Base-by-base conservation (phyloP, 2,329 filamentous ascomycete genomes). In the Fusarium kyushuense region DNA sequence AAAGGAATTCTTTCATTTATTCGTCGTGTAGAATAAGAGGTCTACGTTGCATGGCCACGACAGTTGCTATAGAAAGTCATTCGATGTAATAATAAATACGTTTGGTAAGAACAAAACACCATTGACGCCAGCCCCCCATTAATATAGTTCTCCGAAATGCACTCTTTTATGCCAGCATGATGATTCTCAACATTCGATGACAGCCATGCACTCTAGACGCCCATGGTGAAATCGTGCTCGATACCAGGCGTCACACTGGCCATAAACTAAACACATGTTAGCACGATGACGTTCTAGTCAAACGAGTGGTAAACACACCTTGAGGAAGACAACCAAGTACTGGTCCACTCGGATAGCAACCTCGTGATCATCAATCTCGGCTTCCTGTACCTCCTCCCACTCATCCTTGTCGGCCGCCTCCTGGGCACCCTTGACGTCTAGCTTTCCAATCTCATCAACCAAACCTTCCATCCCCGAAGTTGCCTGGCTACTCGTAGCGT, bases 191-290 rank as follows among this genome's bases (percentile, higher is more conserved):
- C 33, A 8, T 35, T 43, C 41, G n/a, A 29, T 58, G 11, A 29
- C 32, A 25, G 27, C 5, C 19, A 14, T 32, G n/a, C 32, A 25
- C 19, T 53, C 65, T 49, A 74, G 48, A 74, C 72, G 17, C 71
- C 71, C 71, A 73, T 73, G 17, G 71, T 73, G 43, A 73, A 69
- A 49, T 69, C 66, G 27, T 69, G 66, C 45, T 69, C 66, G 52
- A 99, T 98, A 47, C 94, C 94, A 8, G 96, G 96, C 17, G 95
- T 98, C 43, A 99, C 96, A 74, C 91, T 96, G 33, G 91, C 90
- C 83, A 93, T 92, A 79, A 93, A 93, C 86, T 87, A 55, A 30
- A 55, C 10, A 23, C 5, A 35, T 27, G 29, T 65, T 52, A 56
- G 72, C 30, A 43, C 48, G 11, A 7, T 9, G 6, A 33, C 11